Conservation (phyloP, 2,329 filamentous ascomycete genomes). For the Fonsecaea erecta region DNA sequence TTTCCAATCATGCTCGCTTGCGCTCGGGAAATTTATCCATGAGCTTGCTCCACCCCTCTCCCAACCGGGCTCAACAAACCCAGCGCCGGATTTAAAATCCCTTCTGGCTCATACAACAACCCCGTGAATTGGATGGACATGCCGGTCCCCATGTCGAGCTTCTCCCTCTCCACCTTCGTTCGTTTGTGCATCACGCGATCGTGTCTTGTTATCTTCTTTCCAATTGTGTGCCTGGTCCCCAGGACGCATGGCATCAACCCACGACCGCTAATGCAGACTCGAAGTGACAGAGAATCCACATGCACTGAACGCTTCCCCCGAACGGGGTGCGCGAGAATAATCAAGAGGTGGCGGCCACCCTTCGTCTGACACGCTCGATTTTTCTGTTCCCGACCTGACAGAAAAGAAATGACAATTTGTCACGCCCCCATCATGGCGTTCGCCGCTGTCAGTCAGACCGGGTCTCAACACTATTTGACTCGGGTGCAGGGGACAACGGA, state of each 20-base stretch:
- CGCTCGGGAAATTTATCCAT: neutral
- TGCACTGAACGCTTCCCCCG: neutral
- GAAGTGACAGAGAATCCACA: neutral
- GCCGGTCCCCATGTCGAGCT: neutral
- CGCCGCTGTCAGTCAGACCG: neutral
- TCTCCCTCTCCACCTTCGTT: neutral
- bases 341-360: neutral
- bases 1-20: neutral
- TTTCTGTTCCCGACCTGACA: neutral
- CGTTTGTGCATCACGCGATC: neutral
- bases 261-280: neutral
- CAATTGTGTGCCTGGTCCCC: neutral
- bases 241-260: neutral
- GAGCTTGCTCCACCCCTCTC: neutral
- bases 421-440: neutral
- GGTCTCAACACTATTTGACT: neutral
- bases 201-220: neutral
- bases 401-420: slow-evolving; percentile 5
- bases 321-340: neutral
- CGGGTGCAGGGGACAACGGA: neutral
- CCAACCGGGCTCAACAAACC: neutral
- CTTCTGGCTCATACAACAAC: too few species aligned
- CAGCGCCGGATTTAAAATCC: neutral
- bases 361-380: neutral
- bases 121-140: neutral